Evolutionary conservation across 2,329 filamentous ascomycete species (phyloP), one percentile per base, ranked within the genome.

Genomic region (Fusarium pilosicola): DNA sequence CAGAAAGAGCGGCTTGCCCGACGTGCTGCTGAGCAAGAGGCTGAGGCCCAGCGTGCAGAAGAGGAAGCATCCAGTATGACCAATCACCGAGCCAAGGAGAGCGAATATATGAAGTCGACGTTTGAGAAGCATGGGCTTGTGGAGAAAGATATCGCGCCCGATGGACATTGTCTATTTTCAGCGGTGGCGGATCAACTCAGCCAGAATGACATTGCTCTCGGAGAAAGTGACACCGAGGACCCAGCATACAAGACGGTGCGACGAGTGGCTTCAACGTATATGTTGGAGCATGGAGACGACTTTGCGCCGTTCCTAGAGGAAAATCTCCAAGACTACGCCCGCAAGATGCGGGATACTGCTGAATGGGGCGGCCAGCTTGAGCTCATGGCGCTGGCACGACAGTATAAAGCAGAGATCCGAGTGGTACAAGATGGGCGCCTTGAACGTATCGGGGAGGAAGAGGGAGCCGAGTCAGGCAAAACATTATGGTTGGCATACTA

Each of bases 301-400:
- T 98, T 98, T 81, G 90, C 88, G 64, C 92, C 93, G 1, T 99
- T 98, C 79, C 85, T 97, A 75, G 95, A 97, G 79, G 95, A 96
- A 80, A 90, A 92, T 20, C 80, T 98, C 52, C 89, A 89, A 7
- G 85, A 85, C 14, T 97, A 98, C 81, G 87, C 94, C 52, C 84
- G 84, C 52, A 94, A 93, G 84, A 94, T 99, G 68, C 85, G 91
- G 71, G 91, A 96, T 66, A 98, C 95, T 55, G 95, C 94, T 1
- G 96, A 97, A 83, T 99, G 96, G 96, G 96, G 96, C 56, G 96
- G 96, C 0, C 94, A 98, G 85, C 83, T 98, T 72, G 96, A 99
- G 86, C 83, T 99, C 63, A 87, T 92, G 81, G 96, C 96, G 30
- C 86, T 99, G 80, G 93, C 96, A 57, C 91, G 90, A 80, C 90